Evolutionary conservation across 495 filamentous ascomycete genomes (phyloP).

Genomic region (Poronia punctata): DNA sequence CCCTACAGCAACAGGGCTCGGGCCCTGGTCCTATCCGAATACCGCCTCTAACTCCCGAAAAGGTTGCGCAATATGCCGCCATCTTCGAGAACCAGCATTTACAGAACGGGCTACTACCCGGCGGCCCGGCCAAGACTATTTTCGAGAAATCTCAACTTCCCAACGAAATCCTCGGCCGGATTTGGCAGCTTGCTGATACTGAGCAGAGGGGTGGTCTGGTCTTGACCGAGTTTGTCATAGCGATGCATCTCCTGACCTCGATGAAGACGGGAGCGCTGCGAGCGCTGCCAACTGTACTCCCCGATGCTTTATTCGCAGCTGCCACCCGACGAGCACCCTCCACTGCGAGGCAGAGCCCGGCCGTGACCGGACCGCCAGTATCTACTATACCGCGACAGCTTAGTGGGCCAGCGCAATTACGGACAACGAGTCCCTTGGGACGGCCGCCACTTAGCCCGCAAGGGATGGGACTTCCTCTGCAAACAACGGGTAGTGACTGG

Average conservation of each 20-base stretch:
- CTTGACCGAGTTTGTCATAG: conserved; percentile 89
- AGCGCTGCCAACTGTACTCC: conserved; percentile 72
- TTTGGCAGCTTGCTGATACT: conserved; percentile 91
- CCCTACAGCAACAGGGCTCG: conserved; percentile 56
- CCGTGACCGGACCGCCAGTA: conserved; percentile 25
- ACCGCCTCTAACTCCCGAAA: conserved; percentile 80
- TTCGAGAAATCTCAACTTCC: conserved; percentile 88
- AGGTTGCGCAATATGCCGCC: conserved; percentile 75
- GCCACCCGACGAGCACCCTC: conserved; percentile 61
- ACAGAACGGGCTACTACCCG: conserved; percentile 73
- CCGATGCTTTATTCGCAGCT: conserved; percentile 84
- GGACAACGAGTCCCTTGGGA: conserved; percentile 65
- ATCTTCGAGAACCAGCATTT: conserved; percentile 85
- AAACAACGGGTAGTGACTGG: conserved; percentile 70
- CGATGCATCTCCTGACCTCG: conserved; percentile 93
- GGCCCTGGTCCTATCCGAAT: conserved; percentile 73
- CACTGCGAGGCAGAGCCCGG: conserved; percentile 32
- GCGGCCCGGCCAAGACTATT: conserved; percentile 84
- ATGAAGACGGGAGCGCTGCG: conserved; percentile 76
- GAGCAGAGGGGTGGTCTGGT: conserved; percentile 87
- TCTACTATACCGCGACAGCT: conserved; percentile 41
- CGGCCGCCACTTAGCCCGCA: conserved; percentile 47
- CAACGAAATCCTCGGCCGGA: conserved; percentile 82
- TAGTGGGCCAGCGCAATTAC: conserved; percentile 38
- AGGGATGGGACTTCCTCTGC: conserved; percentile 33